Evolutionary conservation across 225 moss, liverwort and hornwort species (phyloP).

Genomic region (Sphagnum tenellum): DNA sequence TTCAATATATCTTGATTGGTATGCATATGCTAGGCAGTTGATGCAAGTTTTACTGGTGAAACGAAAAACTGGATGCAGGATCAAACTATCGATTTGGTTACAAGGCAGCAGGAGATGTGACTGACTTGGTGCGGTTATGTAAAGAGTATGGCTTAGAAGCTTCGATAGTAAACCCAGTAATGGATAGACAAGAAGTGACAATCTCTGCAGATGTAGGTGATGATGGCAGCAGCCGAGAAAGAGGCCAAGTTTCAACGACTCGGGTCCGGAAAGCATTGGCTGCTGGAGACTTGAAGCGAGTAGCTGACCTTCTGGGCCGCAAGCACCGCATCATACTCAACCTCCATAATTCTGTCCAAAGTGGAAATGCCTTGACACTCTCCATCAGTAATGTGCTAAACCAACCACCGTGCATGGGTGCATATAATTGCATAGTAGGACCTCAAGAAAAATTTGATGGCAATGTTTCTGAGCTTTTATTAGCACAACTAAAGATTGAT

Average conservation of each 20-base stretch:
- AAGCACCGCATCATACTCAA: constrained; percentile 66
- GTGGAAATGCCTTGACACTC: constrained; percentile 27
- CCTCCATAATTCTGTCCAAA: constrained; percentile 34
- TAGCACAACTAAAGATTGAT: constrained; percentile 26
- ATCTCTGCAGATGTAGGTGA: constrained; percentile 4
- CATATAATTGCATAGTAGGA: constrained; percentile 46
- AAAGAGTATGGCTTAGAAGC: constrained; percentile 68
- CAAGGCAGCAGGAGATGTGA: constrained; percentile 81
- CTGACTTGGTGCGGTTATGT: constrained; percentile 81
- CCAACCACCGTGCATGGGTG: constrained; percentile 64
- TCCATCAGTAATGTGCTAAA: constrained; percentile 62
- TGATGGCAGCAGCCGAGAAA: constrained; percentile 49
- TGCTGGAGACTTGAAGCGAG: constrained; percentile 61
- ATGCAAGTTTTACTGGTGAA: too few relatives aligned
- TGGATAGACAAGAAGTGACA: constrained; percentile 34
- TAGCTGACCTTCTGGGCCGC: constrained; percentile 65
- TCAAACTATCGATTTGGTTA: constrained; percentile 94
- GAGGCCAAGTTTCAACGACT: constrained; percentile 90
- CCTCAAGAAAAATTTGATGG: constrained; percentile 14
- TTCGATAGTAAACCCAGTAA: constrained; percentile 75
- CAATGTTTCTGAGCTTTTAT: constrained; percentile 9
- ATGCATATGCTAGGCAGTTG: too few relatives aligned
- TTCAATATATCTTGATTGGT: too few relatives aligned
- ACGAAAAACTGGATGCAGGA: constrained; percentile 34
- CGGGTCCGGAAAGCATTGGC: constrained; percentile 70